These are phyloP conservation scores for Fennellomyces sp. DNA, from an alignment of 371 early-diverging fungal species.

Conservation along the genomic window DNA sequence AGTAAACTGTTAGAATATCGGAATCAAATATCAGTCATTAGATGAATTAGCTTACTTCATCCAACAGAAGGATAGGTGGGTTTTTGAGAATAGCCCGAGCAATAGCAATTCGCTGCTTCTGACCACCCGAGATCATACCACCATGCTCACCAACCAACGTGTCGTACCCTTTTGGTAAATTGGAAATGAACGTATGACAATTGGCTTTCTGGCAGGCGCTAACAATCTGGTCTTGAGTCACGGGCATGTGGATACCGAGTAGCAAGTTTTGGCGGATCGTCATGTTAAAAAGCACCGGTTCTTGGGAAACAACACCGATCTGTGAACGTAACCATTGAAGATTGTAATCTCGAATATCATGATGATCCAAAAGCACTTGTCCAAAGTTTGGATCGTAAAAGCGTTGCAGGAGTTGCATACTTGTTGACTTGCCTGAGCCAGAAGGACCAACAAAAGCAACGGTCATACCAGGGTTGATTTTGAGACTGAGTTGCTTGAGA, in stretches of 20 bases:
- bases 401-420: conserved; percentile 83
- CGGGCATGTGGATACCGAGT: conserved; percentile 47
- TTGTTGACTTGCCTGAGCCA: conserved; percentile 92
- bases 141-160: conserved; percentile 71
- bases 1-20: conserved; percentile 17
- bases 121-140: conserved; percentile 80
- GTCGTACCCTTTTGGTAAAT: conserved; percentile 73
- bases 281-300: conserved; percentile 83
- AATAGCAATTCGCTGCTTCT: conserved; percentile 47
- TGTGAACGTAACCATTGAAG: conserved; percentile 69
- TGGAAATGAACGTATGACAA: conserved; percentile 73
- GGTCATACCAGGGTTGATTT: conserved; percentile 69
- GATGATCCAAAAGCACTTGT: conserved; percentile 68
- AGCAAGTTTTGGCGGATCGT: conserved; percentile 80
- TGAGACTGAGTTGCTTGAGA: conserved; percentile 61
- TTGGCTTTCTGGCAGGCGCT: conserved; percentile 64
- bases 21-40: too few relatives aligned
- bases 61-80: conserved; percentile 28
- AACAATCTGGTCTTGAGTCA: conserved; percentile 57
- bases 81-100: conserved; percentile 40
- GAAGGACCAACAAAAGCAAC: conserved; percentile 79
- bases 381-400: conserved; percentile 81
- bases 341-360: conserved; percentile 65
- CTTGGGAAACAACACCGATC: conserved; percentile 87
- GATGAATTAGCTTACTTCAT: too few relatives aligned